Conservation (phyloP, 371 early-diverging fungal species). For the Lichtheimia ramosa region DNA sequence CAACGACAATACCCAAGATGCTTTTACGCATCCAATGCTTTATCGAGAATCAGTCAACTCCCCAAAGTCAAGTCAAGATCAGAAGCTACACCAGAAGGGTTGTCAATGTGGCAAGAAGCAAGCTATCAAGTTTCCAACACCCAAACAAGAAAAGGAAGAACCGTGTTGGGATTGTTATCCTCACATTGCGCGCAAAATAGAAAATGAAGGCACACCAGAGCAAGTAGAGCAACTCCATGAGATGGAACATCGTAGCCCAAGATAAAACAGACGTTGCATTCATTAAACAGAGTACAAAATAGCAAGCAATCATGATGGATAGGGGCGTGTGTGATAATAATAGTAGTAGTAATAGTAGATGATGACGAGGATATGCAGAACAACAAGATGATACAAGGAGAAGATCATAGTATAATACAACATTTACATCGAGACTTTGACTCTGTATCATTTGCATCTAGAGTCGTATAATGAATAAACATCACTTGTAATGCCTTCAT, state of each 20-base stretch:
- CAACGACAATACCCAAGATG: neutral
- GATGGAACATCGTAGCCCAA: constrained; percentile 23
- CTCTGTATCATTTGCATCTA: constrained; percentile 16
- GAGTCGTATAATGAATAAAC: neutral
- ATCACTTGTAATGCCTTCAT: neutral
- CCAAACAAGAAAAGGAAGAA: neutral
- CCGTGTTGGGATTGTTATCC: constrained; percentile 50
- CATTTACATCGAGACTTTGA: constrained; percentile 21
- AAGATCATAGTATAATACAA: constrained; percentile 18
- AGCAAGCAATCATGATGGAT: neutral
- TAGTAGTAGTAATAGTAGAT: too few relatives aligned
- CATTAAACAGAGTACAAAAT: neutral
- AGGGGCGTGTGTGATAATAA: neutral
- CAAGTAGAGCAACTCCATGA: constrained; percentile 41
- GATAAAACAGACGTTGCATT: neutral
- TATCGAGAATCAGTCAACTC: constrained; percentile 18
- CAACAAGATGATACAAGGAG: neutral
- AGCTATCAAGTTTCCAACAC: too few relatives aligned
- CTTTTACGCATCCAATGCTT: constrained; percentile 15
- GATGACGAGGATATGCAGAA: neutral
- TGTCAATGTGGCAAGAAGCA: too few relatives aligned
- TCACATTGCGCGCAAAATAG: constrained; percentile 36
- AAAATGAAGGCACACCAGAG: constrained; percentile 43
- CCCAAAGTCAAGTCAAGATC: neutral
- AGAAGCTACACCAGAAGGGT: neutral